A percentile compares a stretch with the other conserved stretches of the same genome.
Conservation (phyloP, 257 asterid genomes). For the Scutellaria minor region DNA sequence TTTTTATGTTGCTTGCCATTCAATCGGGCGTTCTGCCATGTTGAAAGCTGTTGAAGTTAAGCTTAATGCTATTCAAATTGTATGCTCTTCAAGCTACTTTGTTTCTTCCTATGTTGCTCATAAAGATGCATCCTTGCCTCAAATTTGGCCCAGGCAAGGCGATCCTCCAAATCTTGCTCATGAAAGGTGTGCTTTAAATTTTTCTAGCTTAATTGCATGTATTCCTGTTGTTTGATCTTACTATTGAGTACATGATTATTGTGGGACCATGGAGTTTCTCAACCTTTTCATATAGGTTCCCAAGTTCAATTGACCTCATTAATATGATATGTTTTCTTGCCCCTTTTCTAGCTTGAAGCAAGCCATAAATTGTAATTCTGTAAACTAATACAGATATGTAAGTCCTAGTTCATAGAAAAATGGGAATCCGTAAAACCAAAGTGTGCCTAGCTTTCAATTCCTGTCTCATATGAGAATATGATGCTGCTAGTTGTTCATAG, state of each 20-base stretch:
- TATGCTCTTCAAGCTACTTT: slow-evolving; percentile 82
- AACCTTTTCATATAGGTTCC: neutral
- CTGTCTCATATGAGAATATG: neutral
- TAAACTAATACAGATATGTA: neutral
- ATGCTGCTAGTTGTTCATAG: slow-evolving; percentile 4
- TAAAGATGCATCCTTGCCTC: slow-evolving; percentile 89
- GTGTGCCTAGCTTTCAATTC: neutral
- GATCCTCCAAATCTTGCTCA: slow-evolving; percentile 51
- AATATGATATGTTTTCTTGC: slow-evolving; percentile 7
- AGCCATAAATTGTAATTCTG: neutral
- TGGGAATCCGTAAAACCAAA: slow-evolving; percentile 3
- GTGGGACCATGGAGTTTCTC: neutral
- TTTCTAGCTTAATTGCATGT: slow-evolving; percentile 26
- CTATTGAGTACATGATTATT: neutral
- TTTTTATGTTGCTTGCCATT: slow-evolving; percentile 91
- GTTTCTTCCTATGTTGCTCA: slow-evolving; percentile 75
- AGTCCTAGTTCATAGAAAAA: neutral
- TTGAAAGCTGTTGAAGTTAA: slow-evolving; percentile 66
- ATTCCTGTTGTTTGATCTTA: slow-evolving; percentile 19
- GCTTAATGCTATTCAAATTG: slow-evolving; percentile 78
- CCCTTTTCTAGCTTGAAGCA: neutral
- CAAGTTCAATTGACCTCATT: neutral
- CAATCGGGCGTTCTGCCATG: slow-evolving; percentile 78
- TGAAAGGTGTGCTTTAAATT: slow-evolving; percentile 55
- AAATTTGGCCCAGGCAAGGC: slow-evolving; percentile 84